A percentile compares a stretch with the other conserved stretches of the same genome.
phyloP scores from a whole-genome alignment of 805 yeast genomes.

The Monosporozyma aquatica region DNA sequence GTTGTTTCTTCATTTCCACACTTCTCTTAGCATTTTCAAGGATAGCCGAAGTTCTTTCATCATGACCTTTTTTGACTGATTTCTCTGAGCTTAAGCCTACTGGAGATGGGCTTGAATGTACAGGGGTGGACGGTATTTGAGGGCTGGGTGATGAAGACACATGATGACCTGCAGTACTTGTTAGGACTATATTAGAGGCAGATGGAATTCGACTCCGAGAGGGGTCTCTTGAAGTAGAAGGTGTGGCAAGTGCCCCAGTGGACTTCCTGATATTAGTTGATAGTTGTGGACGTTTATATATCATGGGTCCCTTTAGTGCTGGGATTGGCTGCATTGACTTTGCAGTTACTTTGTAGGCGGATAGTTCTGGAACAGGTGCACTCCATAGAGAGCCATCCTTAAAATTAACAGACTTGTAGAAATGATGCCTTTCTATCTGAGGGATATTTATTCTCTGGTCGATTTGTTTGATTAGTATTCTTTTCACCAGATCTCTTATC shows the following conservation, averaged over 20 bases:
- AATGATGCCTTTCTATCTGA: constrained; percentile 53
- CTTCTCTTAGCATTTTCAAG: constrained; percentile 25
- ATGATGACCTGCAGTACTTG: background rate
- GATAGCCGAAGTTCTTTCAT: constrained; percentile 28
- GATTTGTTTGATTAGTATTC: constrained; percentile 56
- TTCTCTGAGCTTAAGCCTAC: constrained; percentile 2
- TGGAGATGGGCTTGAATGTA: background rate
- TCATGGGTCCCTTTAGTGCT: constrained; percentile 27
- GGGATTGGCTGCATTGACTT: constrained; percentile 74
- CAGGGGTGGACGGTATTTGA: background rate
- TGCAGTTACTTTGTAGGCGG: constrained; percentile 67
- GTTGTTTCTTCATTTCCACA: constrained; percentile 14
- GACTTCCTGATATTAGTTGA: constrained; percentile 1
- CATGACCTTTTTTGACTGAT: constrained; percentile 13
- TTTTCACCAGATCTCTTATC: constrained; percentile 62
- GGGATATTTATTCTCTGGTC: constrained; percentile 49
- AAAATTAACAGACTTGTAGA: constrained; percentile 51
- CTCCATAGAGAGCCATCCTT: constrained; percentile 51
- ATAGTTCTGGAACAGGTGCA: constrained; percentile 49
- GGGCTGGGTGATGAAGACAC: background rate
- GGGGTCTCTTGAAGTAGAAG: background rate
- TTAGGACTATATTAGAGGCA: background rate
- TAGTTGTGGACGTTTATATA: constrained; percentile 5
- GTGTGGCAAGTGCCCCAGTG: background rate
- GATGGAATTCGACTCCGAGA: background rate